Base-by-base conservation (phyloP, 2,329 filamentous ascomycete genomes). In the Periconia sp. region DNA sequence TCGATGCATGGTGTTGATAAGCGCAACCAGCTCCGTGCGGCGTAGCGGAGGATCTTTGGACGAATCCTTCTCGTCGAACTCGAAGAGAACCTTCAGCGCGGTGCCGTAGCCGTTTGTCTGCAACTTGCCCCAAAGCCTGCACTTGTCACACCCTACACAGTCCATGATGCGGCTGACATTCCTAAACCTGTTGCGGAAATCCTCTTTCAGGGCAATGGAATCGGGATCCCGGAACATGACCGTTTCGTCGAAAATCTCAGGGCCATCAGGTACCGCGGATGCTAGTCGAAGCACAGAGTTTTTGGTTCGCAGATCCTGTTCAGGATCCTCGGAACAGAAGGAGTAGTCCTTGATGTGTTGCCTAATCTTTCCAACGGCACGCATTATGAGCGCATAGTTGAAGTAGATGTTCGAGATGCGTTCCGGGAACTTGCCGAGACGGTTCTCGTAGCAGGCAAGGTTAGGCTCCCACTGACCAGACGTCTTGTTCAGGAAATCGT, bases 131-230 rank as follows among this genome's bases (percentile, higher is more conserved):
- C 94, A 99, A 2, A 99, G 84, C 7, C 94, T 85, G 73, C 94
- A 99, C 75, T 99, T 99, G 75, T 99, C 94, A 71, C 94, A 99
- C 31, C 94, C 94, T 15, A 97, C 92, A 58, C 94, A 99, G 71
- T 99, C 94, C 94, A 99, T 99, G 53, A 97, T 80, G 28, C 94
- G 85, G 68, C 89, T 95, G 48, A 99, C 89, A 66, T 99, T 99
- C 66, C 94, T 85, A 80, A 99, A 99, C 12, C 94, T 88, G 70
- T 95, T 94, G 59, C 90, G 87, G 78, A 99, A 99, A 65, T 99
- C 94, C 66, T 97, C 92, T 70, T 97, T 99, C 43, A 99, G 75
- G 2, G 83, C 89, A 3, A 88, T 88, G 2, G 87, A 81, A 23
- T 80, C 76, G 0, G 79, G 76, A 39, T 82, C 79, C 65, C 88